Evolutionary conservation across 352 stramenopile species (phyloP).

Genomic region (Phytophthora sansomeana): DNA sequence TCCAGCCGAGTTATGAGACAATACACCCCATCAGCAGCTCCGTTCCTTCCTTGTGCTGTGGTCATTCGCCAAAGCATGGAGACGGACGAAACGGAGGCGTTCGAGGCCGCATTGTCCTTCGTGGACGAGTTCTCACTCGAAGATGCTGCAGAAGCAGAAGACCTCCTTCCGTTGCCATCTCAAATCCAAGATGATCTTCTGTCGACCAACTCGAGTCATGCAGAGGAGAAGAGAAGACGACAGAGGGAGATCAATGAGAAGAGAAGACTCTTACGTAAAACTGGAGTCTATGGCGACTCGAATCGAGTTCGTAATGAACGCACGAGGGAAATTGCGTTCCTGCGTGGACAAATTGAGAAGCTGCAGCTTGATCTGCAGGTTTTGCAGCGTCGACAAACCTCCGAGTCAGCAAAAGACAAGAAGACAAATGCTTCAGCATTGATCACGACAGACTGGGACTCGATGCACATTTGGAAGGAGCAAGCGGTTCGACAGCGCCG

Average conservation of each 20-base stretch:
- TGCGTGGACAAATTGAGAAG: constrained; percentile 45
- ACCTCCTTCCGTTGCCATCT: not conserved
- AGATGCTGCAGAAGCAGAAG: too few relatives aligned
- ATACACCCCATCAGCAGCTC: not conserved
- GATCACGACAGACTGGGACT: not conserved
- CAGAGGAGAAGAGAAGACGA: not conserved
- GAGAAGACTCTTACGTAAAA: constrained; percentile 6
- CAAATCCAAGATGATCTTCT: not conserved
- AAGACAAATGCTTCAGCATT: not conserved
- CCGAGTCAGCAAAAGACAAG: too few relatives aligned
- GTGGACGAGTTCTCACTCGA: constrained; percentile 12
- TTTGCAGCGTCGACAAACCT: constrained; percentile 21
- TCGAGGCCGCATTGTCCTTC: constrained; percentile 7
- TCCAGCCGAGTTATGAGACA: too few relatives aligned
- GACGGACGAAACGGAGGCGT: constrained; percentile 1
- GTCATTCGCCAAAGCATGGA: not conserved
- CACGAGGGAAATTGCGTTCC: constrained; percentile 43
- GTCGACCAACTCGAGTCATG: not conserved
- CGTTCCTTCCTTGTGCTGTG: not conserved
- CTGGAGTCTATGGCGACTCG: constrained; percentile 29
- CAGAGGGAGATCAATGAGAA: not conserved
- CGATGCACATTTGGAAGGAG: constrained; percentile 8
- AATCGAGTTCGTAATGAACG: constrained; percentile 41
- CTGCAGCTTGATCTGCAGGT: constrained; percentile 44
- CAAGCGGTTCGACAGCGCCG: constrained; percentile 28